phyloP scores from a whole-genome alignment of 345 rosid species.

The Camelina hispida region DNA sequence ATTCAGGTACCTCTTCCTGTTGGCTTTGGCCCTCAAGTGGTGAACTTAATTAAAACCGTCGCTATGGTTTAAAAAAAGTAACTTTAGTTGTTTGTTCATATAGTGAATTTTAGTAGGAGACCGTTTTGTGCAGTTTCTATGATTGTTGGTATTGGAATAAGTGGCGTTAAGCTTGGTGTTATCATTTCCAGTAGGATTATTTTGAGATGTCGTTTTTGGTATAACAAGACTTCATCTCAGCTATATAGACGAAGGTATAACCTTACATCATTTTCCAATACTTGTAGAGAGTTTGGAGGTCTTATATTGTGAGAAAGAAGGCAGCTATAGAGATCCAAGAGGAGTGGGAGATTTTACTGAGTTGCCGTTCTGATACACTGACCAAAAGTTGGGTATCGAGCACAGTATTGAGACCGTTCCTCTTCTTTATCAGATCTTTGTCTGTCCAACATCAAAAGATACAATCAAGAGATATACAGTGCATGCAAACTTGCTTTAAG shows the following conservation, averaged over 20 bases:
- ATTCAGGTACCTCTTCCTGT: conserved; percentile 60
- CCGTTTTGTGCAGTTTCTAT: neutral
- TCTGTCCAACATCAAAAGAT: conserved; percentile 53
- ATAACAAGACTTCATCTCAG: neutral
- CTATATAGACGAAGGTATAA: neutral
- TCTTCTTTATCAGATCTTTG: conserved; percentile 61
- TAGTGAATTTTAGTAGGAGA: neutral
- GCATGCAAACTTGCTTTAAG: conserved; percentile 70
- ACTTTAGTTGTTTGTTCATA: neutral
- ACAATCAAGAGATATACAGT: conserved; percentile 53
- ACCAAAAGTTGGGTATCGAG: conserved; percentile 67
- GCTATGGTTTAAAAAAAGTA: neutral
- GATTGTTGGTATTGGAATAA: conserved; percentile 5
- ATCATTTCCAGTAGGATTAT: conserved; percentile 12
- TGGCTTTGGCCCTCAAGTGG: neutral
- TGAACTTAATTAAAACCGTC: neutral
- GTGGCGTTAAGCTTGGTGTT: conserved; percentile 10
- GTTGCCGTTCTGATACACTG: conserved; percentile 47
- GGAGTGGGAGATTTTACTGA: conserved; percentile 65
- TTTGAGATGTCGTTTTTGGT: conserved; percentile 16
- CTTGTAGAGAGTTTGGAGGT: conserved; percentile 82
- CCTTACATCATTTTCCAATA: conserved; percentile 24
- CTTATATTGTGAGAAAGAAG: conserved; percentile 58
- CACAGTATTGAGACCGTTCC: conserved; percentile 71
- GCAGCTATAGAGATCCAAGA: conserved; percentile 63